These are phyloP conservation scores for Peziza echinospora DNA, from an alignment of 495 filamentous ascomycete species.

Conservation along the genomic window DNA sequence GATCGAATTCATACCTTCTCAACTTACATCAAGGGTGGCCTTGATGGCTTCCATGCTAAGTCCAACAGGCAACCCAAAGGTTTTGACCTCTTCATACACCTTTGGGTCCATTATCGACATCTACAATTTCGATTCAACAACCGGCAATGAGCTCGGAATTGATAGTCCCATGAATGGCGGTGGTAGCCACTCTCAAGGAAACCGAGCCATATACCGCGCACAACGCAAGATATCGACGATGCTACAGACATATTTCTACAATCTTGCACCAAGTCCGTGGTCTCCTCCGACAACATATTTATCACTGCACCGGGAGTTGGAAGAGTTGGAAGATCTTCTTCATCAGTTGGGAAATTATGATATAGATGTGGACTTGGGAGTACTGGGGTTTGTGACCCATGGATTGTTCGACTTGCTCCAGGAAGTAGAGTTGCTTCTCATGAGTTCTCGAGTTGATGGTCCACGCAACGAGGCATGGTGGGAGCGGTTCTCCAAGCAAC, in stretches of 20 bases:
- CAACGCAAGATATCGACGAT: background rate
- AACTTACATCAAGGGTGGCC: too few relatives aligned
- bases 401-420: background rate
- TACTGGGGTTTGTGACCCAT: background rate
- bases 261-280: background rate
- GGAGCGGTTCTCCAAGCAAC: background rate
- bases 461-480: background rate
- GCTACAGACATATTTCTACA: background rate
- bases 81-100: too few relatives aligned
- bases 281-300: background rate
- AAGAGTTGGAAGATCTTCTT: background rate
- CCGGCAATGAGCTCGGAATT: background rate
- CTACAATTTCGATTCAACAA: background rate
- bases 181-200: background rate
- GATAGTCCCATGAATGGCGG: background rate
- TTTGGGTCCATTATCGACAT: background rate
- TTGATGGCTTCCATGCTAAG: too few relatives aligned
- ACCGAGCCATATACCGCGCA: background rate
- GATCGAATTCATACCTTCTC: too few relatives aligned
- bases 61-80: too few relatives aligned
- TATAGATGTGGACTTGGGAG: background rate
- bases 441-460: background rate
- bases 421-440: background rate
- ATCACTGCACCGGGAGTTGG: background rate
- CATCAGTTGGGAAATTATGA: background rate